Percentiles rank a stretch among this genome's conserved stretches.
These are phyloP conservation scores for Eimeria sp. DNA, from an alignment of 169 alveolate genomes.

Conservation along the genomic window DNA sequence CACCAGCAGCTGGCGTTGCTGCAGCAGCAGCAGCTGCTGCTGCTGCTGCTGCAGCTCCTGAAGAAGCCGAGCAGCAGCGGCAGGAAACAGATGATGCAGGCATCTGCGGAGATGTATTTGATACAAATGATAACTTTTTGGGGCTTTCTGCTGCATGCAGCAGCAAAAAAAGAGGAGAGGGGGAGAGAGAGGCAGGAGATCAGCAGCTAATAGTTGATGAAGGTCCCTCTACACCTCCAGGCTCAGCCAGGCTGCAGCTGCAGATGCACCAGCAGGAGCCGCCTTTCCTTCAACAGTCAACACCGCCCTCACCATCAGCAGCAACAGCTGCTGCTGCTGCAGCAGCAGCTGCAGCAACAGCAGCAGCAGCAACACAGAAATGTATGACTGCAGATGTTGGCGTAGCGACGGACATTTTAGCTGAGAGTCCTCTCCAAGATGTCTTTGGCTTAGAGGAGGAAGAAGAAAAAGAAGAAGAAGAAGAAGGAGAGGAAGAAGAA, in stretches of 20 bases:
- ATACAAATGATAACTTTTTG: too few relatives aligned
- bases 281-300: neutral
- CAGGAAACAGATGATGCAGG: too few relatives aligned
- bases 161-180: neutral
- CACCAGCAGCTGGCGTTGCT: too few relatives aligned
- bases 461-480: neutral
- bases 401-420: neutral
- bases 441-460: constrained; percentile 5
- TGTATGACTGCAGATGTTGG: neutral
- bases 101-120: too few relatives aligned
- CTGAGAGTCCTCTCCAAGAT: neutral
- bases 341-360: neutral
- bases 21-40: too few relatives aligned
- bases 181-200: neutral
- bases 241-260: neutral
- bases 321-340: neutral
- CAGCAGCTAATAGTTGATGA: neutral
- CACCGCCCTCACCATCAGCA: neutral
- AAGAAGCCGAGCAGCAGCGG: too few relatives aligned
- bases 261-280: neutral
- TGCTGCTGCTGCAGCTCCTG: too few relatives aligned
- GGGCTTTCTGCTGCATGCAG: too few relatives aligned
- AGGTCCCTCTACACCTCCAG: neutral
- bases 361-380: neutral
- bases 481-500: neutral